A percentile compares a stretch with the other conserved stretches of the same genome.
Conservation (phyloP, 768 basidiomycete species). For the Russula foetens region DNA sequence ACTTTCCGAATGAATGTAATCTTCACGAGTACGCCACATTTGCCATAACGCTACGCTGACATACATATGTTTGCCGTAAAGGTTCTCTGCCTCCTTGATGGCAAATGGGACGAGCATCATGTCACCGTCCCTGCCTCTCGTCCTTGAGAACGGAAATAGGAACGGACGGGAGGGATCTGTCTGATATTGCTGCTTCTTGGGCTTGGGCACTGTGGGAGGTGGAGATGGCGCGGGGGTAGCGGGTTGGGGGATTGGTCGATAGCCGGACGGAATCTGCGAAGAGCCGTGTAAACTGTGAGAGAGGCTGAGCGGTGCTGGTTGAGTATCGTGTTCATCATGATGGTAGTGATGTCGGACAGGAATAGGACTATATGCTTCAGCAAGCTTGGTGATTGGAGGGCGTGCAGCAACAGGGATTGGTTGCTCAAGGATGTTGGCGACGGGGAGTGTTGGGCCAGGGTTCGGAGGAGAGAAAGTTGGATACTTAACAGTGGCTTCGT, state of each 20-base stretch:
- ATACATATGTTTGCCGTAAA: slow-evolving; percentile 88
- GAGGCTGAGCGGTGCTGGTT: slow-evolving; percentile 34
- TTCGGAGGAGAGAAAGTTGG: slow-evolving; percentile 74
- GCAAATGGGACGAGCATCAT: slow-evolving; percentile 83
- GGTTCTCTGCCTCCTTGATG: slow-evolving; percentile 88
- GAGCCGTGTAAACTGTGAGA: slow-evolving; percentile 27
- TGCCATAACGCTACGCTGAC: slow-evolving; percentile 83
- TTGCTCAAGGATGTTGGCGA: slow-evolving; percentile 17
- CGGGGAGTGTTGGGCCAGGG: slow-evolving; percentile 33
- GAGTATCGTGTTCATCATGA: slow-evolving; percentile 60
- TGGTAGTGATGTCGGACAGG: slow-evolving; percentile 94
- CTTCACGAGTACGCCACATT: slow-evolving; percentile 93
- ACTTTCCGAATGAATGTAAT: slow-evolving; percentile 90
- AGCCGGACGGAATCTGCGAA: slow-evolving; percentile 33
- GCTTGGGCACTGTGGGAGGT: slow-evolving; percentile 68
- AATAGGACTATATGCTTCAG: slow-evolving; percentile 88
- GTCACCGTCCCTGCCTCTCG: slow-evolving; percentile 41
- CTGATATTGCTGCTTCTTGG: slow-evolving; percentile 98
- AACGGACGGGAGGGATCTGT: slow-evolving; percentile 94
- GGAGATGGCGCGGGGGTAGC: slow-evolving; percentile 89
- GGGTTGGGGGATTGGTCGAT: slow-evolving; percentile 49
- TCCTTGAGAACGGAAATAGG: slow-evolving; percentile 89
- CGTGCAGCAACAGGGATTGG: slow-evolving; percentile 22
- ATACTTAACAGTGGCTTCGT: slow-evolving; percentile 91
- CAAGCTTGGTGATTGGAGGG: slow-evolving; percentile 54